Base-by-base conservation (phyloP, 257 asterid genomes). In the Solanum virginianum region DNA sequence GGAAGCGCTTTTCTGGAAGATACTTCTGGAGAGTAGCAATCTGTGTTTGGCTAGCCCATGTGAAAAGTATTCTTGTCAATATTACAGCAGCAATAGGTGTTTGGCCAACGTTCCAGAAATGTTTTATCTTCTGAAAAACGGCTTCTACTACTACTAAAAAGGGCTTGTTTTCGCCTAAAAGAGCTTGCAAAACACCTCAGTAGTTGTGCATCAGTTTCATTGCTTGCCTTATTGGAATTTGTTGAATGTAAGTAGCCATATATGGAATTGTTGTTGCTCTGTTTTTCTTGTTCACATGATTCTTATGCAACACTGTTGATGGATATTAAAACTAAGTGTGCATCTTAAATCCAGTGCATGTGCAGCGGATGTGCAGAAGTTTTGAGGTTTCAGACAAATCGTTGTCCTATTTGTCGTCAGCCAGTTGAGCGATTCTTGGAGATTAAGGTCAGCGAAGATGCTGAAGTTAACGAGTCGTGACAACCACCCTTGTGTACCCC, bases 331-430 rank as follows among this genome's bases (percentile, higher is more conserved):
- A 65, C 85, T 77, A 12, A 56, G 36, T n/a, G n/a, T 43, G 56
- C 82, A 36, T 75, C 84, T 86, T 85, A 60, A 66, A 80, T 88
- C 94, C 96, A 97, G 99, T 97, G 99, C 80, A 93, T 97, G 98
- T 97, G 98, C 94, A 97, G 98, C 26, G 98, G 92, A 87, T 97
- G 98, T 82, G 99, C 99, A 17, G 92, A 94, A 87, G 98, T 95
- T 54, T 91, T 97, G 90, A 92, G 98, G 93, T 92, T 95, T 87
- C 98, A 95, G 87, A 94, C 99, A 18, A 93, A 97, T 85, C 87
- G 99, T 88, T 97, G 99, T 80, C 99, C 99, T 15, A 95, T 97
- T 80, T 97, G 99, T 91, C 93, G 99, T 84, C 99, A 97, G 83
- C 98, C 98, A 20, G 98, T 94, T 2, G 99, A 95, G 91, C 94